Base-by-base conservation (phyloP, 2,329 filamentous ascomycete genomes). In the Colletotrichum orbiculare region DNA sequence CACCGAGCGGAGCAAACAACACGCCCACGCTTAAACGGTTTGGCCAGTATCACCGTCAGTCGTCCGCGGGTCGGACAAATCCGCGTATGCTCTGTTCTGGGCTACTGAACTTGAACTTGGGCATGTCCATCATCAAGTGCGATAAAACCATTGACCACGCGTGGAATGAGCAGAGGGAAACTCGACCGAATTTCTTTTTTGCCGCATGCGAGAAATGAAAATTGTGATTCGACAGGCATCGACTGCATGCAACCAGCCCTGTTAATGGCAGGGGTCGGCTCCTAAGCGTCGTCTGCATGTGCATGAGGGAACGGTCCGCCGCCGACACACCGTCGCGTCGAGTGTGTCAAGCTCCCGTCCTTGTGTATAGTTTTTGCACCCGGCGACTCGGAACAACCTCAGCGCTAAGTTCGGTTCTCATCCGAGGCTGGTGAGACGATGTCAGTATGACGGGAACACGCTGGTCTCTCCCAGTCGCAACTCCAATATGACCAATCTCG, bases 251-350 rank as follows among this genome's bases (percentile, higher is more conserved):
- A 33, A 54, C 58, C 50, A 43, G 15, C 25, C 62, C 25, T 41
- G 12, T 50, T 53, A 64, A 42, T 13, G 58, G 47, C 63, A 65
- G 53, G 63, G 57, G 52, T 56, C 17, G 47, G n/a, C 33, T 50
- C 47, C 52, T 62, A 57, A 53, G 63, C 52, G 25, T 53, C 58
- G 41, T 53, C 63, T 62, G 58, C 58, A 65, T 65, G 52, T 57
- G 63, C 63, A 65, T 57, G 52, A 62, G 62, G 25, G 58, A 62
- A 62, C 58, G 63, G 58, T 48, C 63, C 59, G 58, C 35, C 52
- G 63, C 58, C 50, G 17, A 38, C 57, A 61, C 57, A 46, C 50
- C 50, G 45, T 64, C 45, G 57, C 61, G 50, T 64, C 45, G 12
- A 48, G 42, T 15, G 42, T 38, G 46, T 60, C 17, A 43, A 41